A percentile compares a stretch with the other conserved stretches of the same genome.
These are phyloP conservation scores for Penicillium cataractarum DNA, from an alignment of 495 filamentous ascomycete genomes.

Conservation along the genomic window DNA sequence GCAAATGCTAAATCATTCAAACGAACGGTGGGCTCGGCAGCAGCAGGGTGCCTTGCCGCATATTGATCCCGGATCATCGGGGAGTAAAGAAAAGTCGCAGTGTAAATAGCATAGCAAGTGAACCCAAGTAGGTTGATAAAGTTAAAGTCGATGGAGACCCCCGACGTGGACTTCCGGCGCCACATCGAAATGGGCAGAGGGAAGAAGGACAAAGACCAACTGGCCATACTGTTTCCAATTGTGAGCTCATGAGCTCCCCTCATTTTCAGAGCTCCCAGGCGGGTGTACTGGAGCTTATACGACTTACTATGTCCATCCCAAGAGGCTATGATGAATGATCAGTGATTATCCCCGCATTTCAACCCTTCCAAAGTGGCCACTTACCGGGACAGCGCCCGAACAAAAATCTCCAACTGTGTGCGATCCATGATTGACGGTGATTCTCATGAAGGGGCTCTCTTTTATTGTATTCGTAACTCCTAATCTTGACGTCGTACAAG, in stretches of 20 bases:
- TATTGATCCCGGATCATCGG: slow-evolving; percentile 79
- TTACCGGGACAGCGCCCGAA: slow-evolving; percentile 49
- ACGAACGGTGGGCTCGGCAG: slow-evolving; percentile 77
- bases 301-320: slow-evolving; percentile 52
- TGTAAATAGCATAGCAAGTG: slow-evolving; percentile 75
- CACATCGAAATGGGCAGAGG: slow-evolving; percentile 83
- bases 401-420: slow-evolving; percentile 40
- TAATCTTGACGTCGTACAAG: neutral
- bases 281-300: neutral
- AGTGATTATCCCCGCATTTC: slow-evolving; percentile 13
- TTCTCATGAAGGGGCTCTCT: neutral
- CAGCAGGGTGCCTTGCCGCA: slow-evolving; percentile 72
- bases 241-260: neutral
- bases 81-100: slow-evolving; percentile 73
- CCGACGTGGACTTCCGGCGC: slow-evolving; percentile 72
- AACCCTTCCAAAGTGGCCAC: slow-evolving; percentile 15
- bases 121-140: slow-evolving; percentile 85
- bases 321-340: slow-evolving; percentile 31
- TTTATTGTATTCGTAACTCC: neutral
- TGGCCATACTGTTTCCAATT: slow-evolving; percentile 51
- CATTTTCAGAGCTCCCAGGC: neutral
- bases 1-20: slow-evolving; percentile 92
- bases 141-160: slow-evolving; percentile 85
- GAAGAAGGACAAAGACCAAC: slow-evolving; percentile 90
- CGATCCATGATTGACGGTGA: slow-evolving; percentile 5